Base-by-base conservation (phyloP, 768 basidiomycete species). In the Tricholoma hemisulphureum region DNA sequence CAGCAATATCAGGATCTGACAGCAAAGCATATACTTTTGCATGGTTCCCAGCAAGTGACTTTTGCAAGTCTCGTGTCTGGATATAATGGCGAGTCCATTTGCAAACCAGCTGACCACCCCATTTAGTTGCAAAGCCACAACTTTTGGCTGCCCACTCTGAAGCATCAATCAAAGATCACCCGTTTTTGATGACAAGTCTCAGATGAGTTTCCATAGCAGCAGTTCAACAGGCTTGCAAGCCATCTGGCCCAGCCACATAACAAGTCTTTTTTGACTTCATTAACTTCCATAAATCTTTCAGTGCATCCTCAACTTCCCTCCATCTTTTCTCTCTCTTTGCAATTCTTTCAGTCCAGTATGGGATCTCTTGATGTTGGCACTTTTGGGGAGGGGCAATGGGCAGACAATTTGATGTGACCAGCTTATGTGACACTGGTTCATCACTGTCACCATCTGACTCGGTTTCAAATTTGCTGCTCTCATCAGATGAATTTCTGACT, bases 71-170 rank as follows among this genome's bases (percentile, higher is more conserved):
- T 11, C n/a, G 2, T 9, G 14, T 50, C n/a, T 28, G 8, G 14
- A 50, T 24, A 28, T 32, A 50, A 50, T 29, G 21, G 16, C 23
- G 16, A 32, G 49, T 50, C 49, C 49, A 50, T 28, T 28, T 50
- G 13, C 24, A 8, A n/a, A 50, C 28, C 28, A 9, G 31, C 14
- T 18, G 9, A 32, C 49, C 49, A 29, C 62, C 63, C 59, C 61
- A 65, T 28, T 13, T 18, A 5, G 54, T n/a, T 26, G 62, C 52
- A 55, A 65, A 63, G 21, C 63, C 62, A 21, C 58, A 50, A 11
- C 29, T 60, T 41, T 62, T 59, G 7, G 63, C 58, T 23, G 55
- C 61, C 29, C 23, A 16, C 37, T 57, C 43, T 1, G 61, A 64
- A 16, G 63, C 61, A 1, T 60, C 45, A 43, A 56, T 59, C 13